Base-by-base conservation (phyloP, 768 basidiomycete genomes). In the Leccinellum luteum region DNA sequence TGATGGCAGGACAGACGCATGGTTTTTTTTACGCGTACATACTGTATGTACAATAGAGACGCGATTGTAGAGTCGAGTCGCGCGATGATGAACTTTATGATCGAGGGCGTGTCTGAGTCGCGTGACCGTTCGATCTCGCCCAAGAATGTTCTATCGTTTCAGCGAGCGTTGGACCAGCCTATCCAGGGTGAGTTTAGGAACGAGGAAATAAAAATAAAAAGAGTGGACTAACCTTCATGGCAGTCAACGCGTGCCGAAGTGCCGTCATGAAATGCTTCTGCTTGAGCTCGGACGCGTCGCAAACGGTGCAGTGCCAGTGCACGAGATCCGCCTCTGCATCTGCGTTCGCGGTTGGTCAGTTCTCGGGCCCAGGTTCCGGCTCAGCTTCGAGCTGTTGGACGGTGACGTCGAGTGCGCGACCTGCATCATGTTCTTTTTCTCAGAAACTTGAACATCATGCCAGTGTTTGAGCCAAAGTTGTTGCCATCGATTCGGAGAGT, bases 161-260 rank as follows among this genome's bases (percentile, higher is more conserved):
- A 0, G 77, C 74, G 4, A 81, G 49, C 27, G 74, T 76, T 0
- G 79, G 80, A 4, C 80, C 79, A 41, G 70, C 68, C 79, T 80
- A 25, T 41, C 15, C 7, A 2, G 6, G 13, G 17, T 41, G n/a
- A 51, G 23, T 4, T 3, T 41, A 31, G 13, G 6, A 7, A 15
- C 2, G 48, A 27, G 9, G 2, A 27, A n/a, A n/a, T n/a, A 21
- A 32, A 15, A 53, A 48, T 17, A n/a, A 2, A 44, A 14, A 13
- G 21, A 25, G 6, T 23, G 30, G 28, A 66, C 79, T n/a, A 55
- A 89, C 94, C 84, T 90, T 93, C 75, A 85, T 83, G 2, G 87
- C 94, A 1, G 89, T 94, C 62, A 97, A 68, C 3, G 88, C 89
- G 66, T 90, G 83, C 52, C 95, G 74, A 51, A 96, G 71, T 0